phyloP scores from a whole-genome alignment of 2,329 filamentous ascomycete species.

The Nectriaceae sp. region DNA sequence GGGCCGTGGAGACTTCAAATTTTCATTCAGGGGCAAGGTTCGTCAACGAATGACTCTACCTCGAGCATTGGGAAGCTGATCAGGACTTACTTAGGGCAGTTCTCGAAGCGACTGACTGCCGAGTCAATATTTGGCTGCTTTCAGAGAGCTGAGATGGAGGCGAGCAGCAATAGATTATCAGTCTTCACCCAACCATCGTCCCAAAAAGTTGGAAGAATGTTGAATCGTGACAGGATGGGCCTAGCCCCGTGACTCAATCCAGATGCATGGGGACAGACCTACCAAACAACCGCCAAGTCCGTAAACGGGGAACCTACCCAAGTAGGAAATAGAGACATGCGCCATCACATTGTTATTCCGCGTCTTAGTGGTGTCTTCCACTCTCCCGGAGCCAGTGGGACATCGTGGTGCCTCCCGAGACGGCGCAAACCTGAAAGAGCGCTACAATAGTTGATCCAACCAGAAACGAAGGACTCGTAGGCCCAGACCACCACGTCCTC shows the following conservation, averaged over 20 bases:
- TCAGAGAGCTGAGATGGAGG: background rate
- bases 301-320: slow-evolving; percentile 5
- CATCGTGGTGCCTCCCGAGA: slow-evolving; percentile 1
- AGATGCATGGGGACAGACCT: slow-evolving; percentile 11
- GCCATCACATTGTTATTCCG: slow-evolving; percentile 2
- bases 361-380: background rate
- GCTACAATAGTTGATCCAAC: slow-evolving; percentile 8
- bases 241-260: slow-evolving; percentile 15
- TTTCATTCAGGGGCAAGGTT: too few relatives aligned
- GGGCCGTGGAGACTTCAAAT: too few relatives aligned
- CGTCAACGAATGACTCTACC: too few relatives aligned
- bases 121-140: background rate
- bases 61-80: too few relatives aligned
- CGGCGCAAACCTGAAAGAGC: slow-evolving; percentile 2
- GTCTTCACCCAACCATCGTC: background rate
- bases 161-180: background rate
- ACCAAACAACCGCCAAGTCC: slow-evolving; percentile 6
- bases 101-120: too few relatives aligned
- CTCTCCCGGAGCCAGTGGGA: slow-evolving; percentile 14
- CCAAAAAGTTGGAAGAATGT: too few relatives aligned
- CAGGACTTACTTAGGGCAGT: too few relatives aligned
- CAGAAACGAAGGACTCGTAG: background rate
- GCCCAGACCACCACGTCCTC: background rate
- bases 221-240: too few relatives aligned
- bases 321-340: background rate